A percentile compares a stretch with the other conserved stretches of the same genome.
Conservation (phyloP, 768 basidiomycete species). For the Tylopilus balloui region DNA sequence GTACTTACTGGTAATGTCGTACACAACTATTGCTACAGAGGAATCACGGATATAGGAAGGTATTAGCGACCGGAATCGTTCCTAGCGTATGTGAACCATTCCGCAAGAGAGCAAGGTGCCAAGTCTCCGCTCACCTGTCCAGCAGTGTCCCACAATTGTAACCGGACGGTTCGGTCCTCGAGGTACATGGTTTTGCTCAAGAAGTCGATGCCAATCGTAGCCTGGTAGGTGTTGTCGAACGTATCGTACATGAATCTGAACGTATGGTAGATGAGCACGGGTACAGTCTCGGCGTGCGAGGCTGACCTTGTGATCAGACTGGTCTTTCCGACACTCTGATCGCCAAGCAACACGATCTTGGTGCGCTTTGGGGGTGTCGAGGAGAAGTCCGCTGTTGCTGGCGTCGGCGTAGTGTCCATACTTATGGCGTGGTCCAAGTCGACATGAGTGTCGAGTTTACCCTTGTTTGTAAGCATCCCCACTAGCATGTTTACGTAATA, state of each 20-base stretch:
- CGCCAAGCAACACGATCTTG: slow-evolving; percentile 93
- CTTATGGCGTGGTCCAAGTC: slow-evolving; percentile 18
- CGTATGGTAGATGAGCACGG: slow-evolving; percentile 3
- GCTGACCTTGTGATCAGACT: slow-evolving; percentile 91
- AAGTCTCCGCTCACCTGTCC: slow-evolving; percentile 59
- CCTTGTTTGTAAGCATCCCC: slow-evolving; percentile 24
- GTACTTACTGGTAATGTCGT: slow-evolving; percentile 92
- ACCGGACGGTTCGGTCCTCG: slow-evolving; percentile 93
- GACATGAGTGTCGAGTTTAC: slow-evolving; percentile 15
- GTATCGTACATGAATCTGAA: slow-evolving; percentile 97
- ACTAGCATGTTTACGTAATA: slow-evolving; percentile 3
- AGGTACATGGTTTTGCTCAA: slow-evolving; percentile 99
- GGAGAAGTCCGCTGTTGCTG: slow-evolving; percentile 77
- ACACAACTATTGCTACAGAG: slow-evolving; percentile 97
- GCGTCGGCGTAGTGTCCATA: slow-evolving; percentile 59
- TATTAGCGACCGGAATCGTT: slow-evolving; percentile 95
- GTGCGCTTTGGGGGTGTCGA: slow-evolving; percentile 90
- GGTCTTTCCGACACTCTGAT: slow-evolving; percentile 98
- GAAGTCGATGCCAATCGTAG: slow-evolving; percentile 98
- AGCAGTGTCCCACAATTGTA: slow-evolving; percentile 99
- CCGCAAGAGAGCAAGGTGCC: slow-evolving; percentile 1
- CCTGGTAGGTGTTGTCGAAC: slow-evolving; percentile 99
- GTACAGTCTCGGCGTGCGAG: slow-evolving; percentile 4
- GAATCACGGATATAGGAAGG: slow-evolving; percentile 99
- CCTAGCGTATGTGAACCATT: slow-evolving; percentile 42